Evolutionary conservation across 768 basidiomycete species (phyloP), one percentile per base, ranked within the genome.

Genomic region (Daedalea quercina): DNA sequence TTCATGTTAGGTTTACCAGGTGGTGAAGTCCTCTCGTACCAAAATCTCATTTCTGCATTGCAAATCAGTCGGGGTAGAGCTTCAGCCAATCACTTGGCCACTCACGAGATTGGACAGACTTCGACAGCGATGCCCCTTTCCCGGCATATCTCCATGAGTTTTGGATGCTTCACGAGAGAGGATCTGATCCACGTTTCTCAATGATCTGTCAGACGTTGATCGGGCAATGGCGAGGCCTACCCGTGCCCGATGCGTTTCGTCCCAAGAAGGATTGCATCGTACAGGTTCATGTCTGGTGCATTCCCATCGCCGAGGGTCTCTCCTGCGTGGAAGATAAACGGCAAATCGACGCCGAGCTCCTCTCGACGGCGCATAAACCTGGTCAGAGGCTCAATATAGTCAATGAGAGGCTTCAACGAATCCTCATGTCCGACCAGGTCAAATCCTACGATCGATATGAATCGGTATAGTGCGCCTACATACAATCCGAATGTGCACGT

Each of bases 181-280:
- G 81, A 90, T 6, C 85, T 87, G 50, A 0, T 40, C 17, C 34
- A 22, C 42, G 23, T 4, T 6, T 31, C 11, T 31, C 28, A 4
- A 31, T 31, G 28, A 31, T 44, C 23, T 50, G 28, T 43, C 15
- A 8, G 23, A 9, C 17, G 13, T 11, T 17, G 24, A 25, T 40
- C 3, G 20, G 13, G 26, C 23, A 23, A 22, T 19, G 4, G 19
- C 17, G 13, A 15, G 8, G 51, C 67, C 25, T 54, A 87, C 87
- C 86, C 89, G 67, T 92, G 89, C 0, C 89, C 89, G 51, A 90
- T 90, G 20, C 87, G 78, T 62, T 82, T 88, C 9, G 88, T 87
- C 12, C 84, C 87, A 7, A 90, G 71, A 35, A 90, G 69, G 47
- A 91, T 80, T 6, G 88, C 87, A 62, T 91, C 89, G 57, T 85